Conservation (phyloP, 371 early-diverging fungal species). For the Mortierella sp. region DNA sequence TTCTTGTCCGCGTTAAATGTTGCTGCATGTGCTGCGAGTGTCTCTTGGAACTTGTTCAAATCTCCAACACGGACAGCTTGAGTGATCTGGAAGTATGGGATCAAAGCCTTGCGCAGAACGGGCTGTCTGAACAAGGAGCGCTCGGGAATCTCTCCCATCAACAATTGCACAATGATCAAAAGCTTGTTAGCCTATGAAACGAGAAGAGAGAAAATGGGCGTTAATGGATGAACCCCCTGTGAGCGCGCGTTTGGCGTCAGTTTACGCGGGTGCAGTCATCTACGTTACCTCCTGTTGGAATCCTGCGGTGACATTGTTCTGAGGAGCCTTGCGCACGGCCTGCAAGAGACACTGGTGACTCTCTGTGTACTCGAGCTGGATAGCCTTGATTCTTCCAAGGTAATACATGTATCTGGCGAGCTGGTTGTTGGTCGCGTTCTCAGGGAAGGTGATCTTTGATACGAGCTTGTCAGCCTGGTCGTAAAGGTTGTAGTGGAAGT, state of each 20-base stretch:
- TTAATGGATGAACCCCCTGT: neutral
- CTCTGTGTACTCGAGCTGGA: slow-evolving; percentile 95
- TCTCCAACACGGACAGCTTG: slow-evolving; percentile 98
- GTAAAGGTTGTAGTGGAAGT: slow-evolving; percentile 91
- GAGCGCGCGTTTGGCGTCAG: too few relatives aligned
- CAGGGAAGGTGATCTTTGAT: slow-evolving; percentile 92
- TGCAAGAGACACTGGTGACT: slow-evolving; percentile 90
- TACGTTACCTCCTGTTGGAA: slow-evolving; percentile 89
- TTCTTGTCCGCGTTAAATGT: slow-evolving; percentile 91
- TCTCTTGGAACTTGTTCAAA: slow-evolving; percentile 91
- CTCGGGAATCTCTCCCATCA: slow-evolving; percentile 98
- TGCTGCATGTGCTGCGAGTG: slow-evolving; percentile 78
- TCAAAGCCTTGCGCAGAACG: slow-evolving; percentile 83
- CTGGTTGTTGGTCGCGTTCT: slow-evolving; percentile 92
- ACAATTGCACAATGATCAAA: slow-evolving; percentile 93
- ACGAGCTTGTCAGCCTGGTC: slow-evolving; percentile 98
- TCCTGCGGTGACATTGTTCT: slow-evolving; percentile 88
- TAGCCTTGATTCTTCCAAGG: slow-evolving; percentile 92
- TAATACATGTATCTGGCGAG: slow-evolving; percentile 97
- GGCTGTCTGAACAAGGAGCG: slow-evolving; percentile 92
- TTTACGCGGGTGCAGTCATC: too few relatives aligned
- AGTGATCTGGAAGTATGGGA: slow-evolving; percentile 93
- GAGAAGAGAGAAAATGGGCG: neutral
- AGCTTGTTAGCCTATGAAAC: slow-evolving; percentile 86
- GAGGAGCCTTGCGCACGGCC: slow-evolving; percentile 96